These are phyloP conservation scores for Trichophyton benhamiae DNA, from an alignment of 2,329 filamentous ascomycete species.

Conservation along the genomic window DNA sequence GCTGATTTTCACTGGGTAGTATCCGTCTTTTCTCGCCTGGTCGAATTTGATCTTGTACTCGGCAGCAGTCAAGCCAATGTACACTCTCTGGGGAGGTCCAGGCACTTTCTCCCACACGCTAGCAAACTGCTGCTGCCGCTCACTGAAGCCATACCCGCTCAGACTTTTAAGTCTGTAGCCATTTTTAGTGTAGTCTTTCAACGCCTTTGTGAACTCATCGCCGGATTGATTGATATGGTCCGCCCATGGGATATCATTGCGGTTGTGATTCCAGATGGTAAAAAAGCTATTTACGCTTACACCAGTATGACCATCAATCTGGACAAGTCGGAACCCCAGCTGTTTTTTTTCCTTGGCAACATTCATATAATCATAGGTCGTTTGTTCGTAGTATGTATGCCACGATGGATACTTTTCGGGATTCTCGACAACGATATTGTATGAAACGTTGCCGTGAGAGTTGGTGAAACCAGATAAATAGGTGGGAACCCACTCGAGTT, in stretches of 20 bases:
- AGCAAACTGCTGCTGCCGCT: background rate
- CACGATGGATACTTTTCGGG: background rate
- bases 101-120: constrained; percentile 7
- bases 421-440: constrained; percentile 6
- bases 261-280: constrained; percentile 8
- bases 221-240: background rate
- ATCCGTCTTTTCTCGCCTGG: constrained; percentile 8
- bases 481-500: background rate
- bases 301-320: constrained; percentile 8
- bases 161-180: background rate
- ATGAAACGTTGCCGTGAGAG: background rate
- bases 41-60: constrained; percentile 8
- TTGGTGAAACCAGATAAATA: background rate
- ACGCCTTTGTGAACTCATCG: background rate
- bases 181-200: background rate
- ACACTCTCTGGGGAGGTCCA: constrained; percentile 3
- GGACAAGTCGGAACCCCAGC: constrained; percentile 8
- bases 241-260: background rate
- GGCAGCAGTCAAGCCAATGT: constrained; percentile 3
- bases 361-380: constrained; percentile 3
- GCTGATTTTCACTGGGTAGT: constrained; percentile 9
- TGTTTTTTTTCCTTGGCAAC: constrained; percentile 1
- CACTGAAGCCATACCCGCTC: background rate
- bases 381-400: constrained; percentile 1
- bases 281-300: constrained; percentile 5